Evolutionary conservation across 129 eudicot genomes (phyloP), one percentile per base, ranked within the genome.

Genomic region (Chrysanthemum makinoi): DNA sequence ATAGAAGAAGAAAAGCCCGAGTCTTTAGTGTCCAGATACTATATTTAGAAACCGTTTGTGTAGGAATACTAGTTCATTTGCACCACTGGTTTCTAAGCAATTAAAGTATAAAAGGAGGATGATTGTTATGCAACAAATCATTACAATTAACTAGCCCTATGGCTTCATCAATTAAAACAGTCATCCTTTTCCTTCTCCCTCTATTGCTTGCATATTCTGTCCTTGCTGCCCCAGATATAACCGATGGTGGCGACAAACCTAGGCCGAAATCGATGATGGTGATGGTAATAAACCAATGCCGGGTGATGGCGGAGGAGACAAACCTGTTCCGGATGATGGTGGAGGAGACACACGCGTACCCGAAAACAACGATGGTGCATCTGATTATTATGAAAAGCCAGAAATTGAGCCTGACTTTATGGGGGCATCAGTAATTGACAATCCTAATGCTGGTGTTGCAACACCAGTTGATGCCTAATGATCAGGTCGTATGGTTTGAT

Each of bases 381-480:
- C 81, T 0, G 77, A 77, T 46, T 77, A 77, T 46, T 77, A 70
- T 43, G 10, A 72, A 12, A 55, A 24, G 49, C 78, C 76, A 2
- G 70, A 74, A 10, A 19, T 72, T 1, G 81, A 81, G 84, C 68
- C 80, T 0, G 4, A 30, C 0, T 74, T 46, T 53, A 19, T 69
- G 16, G 95, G 96, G 1, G 2, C 6, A 1, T 90, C 91, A 89
- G 69, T 62, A 26, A 24, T 87, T 0, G 80, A 81, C 51, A 53
- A 64, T 47, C 68, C 52, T 10, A 80, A 85, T 78, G 82, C 89
- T 0, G 96, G 96, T 14, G 96, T 93, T 2, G 75, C 98, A 93
- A 17, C 17, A 85, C 39, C 96, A 94, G 60, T 48, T 94, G 72
- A 81, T 94, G 96, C 95, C 96, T 0, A 84, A 85, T 24, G 82